Evolutionary conservation across 2,329 filamentous ascomycete species (phyloP).

Genomic region (Penicillium decumbens): DNA sequence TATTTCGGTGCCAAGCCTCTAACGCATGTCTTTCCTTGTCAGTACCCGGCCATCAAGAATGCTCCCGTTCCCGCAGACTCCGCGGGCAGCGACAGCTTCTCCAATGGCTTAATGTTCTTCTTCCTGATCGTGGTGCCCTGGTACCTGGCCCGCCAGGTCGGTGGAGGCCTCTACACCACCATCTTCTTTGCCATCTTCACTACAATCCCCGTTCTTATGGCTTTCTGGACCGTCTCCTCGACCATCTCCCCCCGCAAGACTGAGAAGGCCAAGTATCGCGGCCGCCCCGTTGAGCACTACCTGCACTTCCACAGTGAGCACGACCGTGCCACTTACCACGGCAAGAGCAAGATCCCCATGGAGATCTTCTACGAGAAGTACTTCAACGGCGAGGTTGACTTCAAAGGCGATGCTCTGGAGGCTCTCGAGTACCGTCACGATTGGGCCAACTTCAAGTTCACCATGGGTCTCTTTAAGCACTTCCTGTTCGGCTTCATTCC

Average conservation of each 20-base stretch:
- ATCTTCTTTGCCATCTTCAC: slow-evolving; percentile 80
- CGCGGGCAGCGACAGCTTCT: slow-evolving; percentile 79
- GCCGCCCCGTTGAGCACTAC: slow-evolving; percentile 85
- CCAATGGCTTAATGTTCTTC: slow-evolving; percentile 69
- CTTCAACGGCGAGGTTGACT: slow-evolving; percentile 89
- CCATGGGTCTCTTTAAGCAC: slow-evolving; percentile 75
- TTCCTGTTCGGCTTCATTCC: slow-evolving; percentile 84
- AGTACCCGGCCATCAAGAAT: slow-evolving; percentile 91
- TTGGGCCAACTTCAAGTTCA: slow-evolving; percentile 94
- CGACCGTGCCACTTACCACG: slow-evolving; percentile 45
- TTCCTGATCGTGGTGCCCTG: slow-evolving; percentile 67
- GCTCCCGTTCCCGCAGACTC: slow-evolving; percentile 87
- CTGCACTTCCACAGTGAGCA: slow-evolving; percentile 48
- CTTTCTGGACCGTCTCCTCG: slow-evolving; percentile 77
- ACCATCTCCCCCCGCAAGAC: slow-evolving; percentile 81
- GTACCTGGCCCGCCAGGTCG: slow-evolving; percentile 76
- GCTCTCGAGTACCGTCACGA: slow-evolving; percentile 91
- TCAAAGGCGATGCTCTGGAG: slow-evolving; percentile 89
- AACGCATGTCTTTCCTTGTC: slow-evolving; percentile 14
- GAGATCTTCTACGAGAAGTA: slow-evolving; percentile 98
- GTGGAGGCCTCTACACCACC: slow-evolving; percentile 81
- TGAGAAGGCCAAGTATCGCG: slow-evolving; percentile 83
- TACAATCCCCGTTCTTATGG: slow-evolving; percentile 70
- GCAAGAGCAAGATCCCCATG: slow-evolving; percentile 49
- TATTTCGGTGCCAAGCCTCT: not conserved